Conservation (phyloP, 2,329 filamentous ascomycete genomes). For the Phyllosticta citribraziliensis region DNA sequence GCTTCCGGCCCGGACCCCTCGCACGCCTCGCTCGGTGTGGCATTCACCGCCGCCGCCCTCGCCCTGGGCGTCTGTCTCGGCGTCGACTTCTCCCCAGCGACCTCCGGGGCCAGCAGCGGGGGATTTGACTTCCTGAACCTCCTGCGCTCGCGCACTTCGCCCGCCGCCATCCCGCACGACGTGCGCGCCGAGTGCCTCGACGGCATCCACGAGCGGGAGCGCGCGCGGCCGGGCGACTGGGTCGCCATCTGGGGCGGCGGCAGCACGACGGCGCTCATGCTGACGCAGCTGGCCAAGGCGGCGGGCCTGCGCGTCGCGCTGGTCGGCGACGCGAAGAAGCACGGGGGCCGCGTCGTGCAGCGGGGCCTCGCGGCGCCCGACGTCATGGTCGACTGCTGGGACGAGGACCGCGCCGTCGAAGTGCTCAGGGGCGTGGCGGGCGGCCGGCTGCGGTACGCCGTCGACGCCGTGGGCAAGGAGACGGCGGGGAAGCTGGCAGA, state of each 20-base stretch:
- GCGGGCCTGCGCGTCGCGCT: constrained; percentile 55
- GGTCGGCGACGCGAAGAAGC: constrained; percentile 57
- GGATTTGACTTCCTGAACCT: constrained; percentile 52
- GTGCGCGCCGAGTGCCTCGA: constrained; percentile 54
- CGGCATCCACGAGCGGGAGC: constrained; percentile 42
- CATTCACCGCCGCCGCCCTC: constrained; percentile 59
- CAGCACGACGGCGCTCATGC: constrained; percentile 57
- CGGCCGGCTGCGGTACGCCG: not conserved
- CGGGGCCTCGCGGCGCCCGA: not conserved
- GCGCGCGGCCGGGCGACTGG: constrained; percentile 55
- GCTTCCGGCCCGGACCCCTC: constrained; percentile 37
- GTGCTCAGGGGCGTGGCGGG: not conserved
- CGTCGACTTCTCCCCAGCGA: constrained; percentile 45
- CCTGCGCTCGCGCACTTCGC: constrained; percentile 35
- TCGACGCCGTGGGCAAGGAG: constrained; percentile 1
- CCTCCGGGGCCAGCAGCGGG: constrained; percentile 23
- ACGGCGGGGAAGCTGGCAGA: not conserved
- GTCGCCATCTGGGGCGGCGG: constrained; percentile 60
- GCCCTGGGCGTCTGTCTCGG: constrained; percentile 62
- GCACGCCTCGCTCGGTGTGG: constrained; percentile 57
- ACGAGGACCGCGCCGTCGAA: constrained; percentile 2
- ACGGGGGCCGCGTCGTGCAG: constrained; percentile 29
- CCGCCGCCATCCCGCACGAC: constrained; percentile 47
- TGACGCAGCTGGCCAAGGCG: constrained; percentile 57
- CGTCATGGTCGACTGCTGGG: constrained; percentile 1